Evolutionary conservation across 352 stramenopile species (phyloP).

Genomic region (Pythium insidiosum): DNA sequence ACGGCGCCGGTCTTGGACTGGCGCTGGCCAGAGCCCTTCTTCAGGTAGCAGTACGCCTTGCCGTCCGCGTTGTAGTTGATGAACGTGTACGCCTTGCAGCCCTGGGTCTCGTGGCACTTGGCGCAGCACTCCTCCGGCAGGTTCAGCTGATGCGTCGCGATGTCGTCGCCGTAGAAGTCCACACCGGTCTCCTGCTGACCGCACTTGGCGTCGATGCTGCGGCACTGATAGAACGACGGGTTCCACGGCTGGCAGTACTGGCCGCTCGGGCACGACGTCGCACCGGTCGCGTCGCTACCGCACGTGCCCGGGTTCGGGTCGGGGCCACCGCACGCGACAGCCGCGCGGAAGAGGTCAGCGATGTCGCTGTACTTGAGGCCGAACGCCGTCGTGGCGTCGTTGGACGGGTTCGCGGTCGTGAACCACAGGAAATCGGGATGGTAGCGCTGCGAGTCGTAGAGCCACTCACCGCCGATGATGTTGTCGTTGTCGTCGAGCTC

Average conservation of each 20-base stretch:
- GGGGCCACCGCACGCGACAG: not conserved
- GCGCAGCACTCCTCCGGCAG: slow-evolving; percentile 28
- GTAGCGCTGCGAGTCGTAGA: slow-evolving; percentile 32
- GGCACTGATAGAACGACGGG: slow-evolving; percentile 38
- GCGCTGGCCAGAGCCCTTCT: slow-evolving; percentile 6
- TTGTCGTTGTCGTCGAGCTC: slow-evolving; percentile 44
- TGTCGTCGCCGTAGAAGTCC: slow-evolving; percentile 34
- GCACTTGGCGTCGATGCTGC: slow-evolving; percentile 19
- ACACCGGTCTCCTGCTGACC: slow-evolving; percentile 23
- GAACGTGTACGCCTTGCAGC: slow-evolving; percentile 42
- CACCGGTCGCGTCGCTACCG: slow-evolving; percentile 11
- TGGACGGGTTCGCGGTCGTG: slow-evolving; percentile 7
- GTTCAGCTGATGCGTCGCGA: slow-evolving; percentile 25
- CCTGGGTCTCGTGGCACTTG: slow-evolving; percentile 20
- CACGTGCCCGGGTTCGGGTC: not conserved
- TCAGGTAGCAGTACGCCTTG: slow-evolving; percentile 36
- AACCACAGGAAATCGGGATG: slow-evolving; percentile 60
- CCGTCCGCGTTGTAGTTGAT: slow-evolving; percentile 38
- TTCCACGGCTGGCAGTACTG: slow-evolving; percentile 52
- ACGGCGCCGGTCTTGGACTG: slow-evolving; percentile 27
- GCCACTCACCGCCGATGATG: slow-evolving; percentile 52
- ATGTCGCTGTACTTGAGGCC: not conserved
- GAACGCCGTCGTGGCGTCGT: not conserved
- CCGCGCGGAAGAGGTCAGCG: not conserved
- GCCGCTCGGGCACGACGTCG: slow-evolving; percentile 19